These are phyloP conservation scores for Xylaria sp. DNA, from an alignment of 2,329 filamentous ascomycete species.

Conservation along the genomic window DNA sequence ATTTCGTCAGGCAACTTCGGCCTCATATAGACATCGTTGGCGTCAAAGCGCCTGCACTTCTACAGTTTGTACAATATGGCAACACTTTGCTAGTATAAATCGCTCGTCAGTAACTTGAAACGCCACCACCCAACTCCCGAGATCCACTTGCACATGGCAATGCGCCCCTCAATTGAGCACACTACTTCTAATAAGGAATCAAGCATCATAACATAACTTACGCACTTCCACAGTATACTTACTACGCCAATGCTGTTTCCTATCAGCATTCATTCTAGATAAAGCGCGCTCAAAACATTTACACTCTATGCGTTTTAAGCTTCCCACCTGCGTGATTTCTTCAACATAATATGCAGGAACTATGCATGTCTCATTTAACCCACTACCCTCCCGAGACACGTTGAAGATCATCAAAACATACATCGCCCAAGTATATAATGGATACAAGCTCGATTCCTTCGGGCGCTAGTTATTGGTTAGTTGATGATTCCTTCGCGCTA, in stretches of 20 bases:
- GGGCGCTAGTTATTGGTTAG: slow-evolving; percentile 3
- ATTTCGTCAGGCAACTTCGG: not conserved
- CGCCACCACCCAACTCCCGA: slow-evolving; percentile 22
- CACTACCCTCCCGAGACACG: not conserved
- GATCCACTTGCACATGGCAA: slow-evolving; percentile 30
- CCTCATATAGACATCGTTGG: slow-evolving; percentile 1
- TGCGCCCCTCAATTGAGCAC: not conserved
- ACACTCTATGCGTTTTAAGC: not conserved
- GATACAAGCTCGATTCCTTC: slow-evolving; percentile 1
- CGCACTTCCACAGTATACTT: not conserved
- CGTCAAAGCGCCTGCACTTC: not conserved
- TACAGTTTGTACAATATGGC: not conserved
- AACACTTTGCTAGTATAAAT: not conserved
- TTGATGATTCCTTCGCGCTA: slow-evolving; percentile 6
- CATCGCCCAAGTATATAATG: not conserved
- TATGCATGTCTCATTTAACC: not conserved
- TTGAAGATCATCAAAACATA: too few relatives aligned
- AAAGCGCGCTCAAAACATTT: not conserved
- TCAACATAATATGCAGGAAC: not conserved
- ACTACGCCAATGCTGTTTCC: not conserved
- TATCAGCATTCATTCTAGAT: not conserved
- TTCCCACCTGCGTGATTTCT: not conserved
- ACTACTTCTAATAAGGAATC: not conserved
- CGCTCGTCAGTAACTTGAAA: slow-evolving; percentile 12
- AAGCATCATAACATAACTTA: slow-evolving; percentile 17